Conservation (phyloP, 176 grass and related monocot species). For the Ananas comosus region DNA sequence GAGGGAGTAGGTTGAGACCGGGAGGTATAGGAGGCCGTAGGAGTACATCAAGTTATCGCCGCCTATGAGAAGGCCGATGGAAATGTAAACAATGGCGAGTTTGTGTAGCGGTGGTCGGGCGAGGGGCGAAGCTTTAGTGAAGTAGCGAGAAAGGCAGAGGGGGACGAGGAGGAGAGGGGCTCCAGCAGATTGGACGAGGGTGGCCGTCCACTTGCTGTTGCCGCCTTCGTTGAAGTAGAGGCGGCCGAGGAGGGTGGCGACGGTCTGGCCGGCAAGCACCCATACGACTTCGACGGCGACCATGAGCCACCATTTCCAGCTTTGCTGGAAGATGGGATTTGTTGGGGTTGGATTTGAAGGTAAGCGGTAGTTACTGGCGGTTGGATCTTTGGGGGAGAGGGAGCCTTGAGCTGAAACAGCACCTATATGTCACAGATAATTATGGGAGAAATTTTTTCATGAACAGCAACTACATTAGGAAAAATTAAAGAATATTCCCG, state of each 20-base stretch:
- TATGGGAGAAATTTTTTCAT: too few species aligned
- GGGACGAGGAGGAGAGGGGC: constrained; percentile 9
- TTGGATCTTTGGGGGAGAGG: too few species aligned
- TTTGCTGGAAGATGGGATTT: too few species aligned
- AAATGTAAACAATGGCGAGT: constrained; percentile 35
- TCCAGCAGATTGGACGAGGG: constrained; percentile 13
- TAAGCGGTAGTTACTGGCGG: too few species aligned
- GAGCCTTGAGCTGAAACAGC: too few species aligned
- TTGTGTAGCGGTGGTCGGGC: neutral
- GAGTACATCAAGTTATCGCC: constrained; percentile 84
- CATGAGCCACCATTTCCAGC: constrained; percentile 19
- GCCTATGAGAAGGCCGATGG: constrained; percentile 36
- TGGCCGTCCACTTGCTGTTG: constrained; percentile 23
- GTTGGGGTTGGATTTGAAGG: too few species aligned
- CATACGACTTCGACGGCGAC: constrained; percentile 15
- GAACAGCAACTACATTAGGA: too few species aligned
- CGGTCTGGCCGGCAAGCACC: constrained; percentile 21
- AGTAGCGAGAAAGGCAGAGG: neutral
- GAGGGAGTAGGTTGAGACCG: constrained; percentile 80
- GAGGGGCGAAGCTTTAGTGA: neutral
- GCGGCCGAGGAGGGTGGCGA: neutral
- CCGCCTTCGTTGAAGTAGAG: constrained; percentile 18
- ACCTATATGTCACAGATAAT: too few species aligned
- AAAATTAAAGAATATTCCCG: too few species aligned
- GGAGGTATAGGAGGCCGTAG: constrained; percentile 67